Percentiles rank a stretch among this genome's conserved stretches.
Evolutionary conservation across 768 basidiomycete species (phyloP).

Genomic region (Lentinula detonsa): DNA sequence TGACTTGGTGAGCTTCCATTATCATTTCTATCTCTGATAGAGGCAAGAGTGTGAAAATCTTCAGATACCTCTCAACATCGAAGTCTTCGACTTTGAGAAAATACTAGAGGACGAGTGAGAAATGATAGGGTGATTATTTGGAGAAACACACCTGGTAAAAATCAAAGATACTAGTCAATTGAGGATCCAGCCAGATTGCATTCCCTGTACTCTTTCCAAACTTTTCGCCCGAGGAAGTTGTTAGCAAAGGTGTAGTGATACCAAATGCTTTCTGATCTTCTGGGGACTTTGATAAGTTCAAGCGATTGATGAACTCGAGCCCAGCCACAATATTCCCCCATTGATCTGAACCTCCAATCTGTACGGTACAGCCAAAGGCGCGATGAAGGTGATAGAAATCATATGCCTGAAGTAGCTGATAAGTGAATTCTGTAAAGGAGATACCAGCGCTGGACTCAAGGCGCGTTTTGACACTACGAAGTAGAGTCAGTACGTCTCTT

Average conservation of each 20-base stretch:
- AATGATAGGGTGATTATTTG: neutral
- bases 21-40: conserved; percentile 48
- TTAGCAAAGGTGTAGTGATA: conserved; percentile 90
- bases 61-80: conserved; percentile 76
- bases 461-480: conserved; percentile 71
- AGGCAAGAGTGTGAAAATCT: conserved; percentile 75
- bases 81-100: conserved; percentile 78
- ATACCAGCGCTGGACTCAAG: conserved; percentile 78
- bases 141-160: conserved; percentile 79
- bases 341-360: conserved; percentile 96
- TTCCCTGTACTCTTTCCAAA: conserved; percentile 98
- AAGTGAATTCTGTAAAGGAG: conserved; percentile 98
- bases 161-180: conserved; percentile 80
- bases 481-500: neutral
- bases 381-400: conserved; percentile 81
- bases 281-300: conserved; percentile 23
- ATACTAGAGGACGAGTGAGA: conserved; percentile 48
- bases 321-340: conserved; percentile 98
- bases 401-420: conserved; percentile 95
- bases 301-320: conserved; percentile 79
- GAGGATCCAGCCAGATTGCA: conserved; percentile 83
- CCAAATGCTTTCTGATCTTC: conserved; percentile 51
- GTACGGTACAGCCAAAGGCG: conserved; percentile 66
- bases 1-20: conserved; percentile 55
- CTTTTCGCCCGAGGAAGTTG: conserved; percentile 85